phyloP scores from a whole-genome alignment of 2,329 filamentous ascomycete species.

The Colletotrichum orchidophilum region DNA sequence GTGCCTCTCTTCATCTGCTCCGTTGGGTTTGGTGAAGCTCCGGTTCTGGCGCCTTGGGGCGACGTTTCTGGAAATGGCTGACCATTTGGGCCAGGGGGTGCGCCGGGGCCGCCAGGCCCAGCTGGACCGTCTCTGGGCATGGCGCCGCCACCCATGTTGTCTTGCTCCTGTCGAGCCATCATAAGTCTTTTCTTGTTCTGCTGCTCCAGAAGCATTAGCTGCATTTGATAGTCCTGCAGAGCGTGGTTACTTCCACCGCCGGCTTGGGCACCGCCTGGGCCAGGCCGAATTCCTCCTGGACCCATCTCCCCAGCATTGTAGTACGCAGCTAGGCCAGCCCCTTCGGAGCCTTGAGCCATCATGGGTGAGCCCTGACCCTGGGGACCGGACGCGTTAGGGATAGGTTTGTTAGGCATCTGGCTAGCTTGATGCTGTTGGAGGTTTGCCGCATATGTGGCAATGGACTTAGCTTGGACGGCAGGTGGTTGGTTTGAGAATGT shows the following conservation, averaged over 20 bases:
- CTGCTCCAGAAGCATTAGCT: conserved; percentile 86
- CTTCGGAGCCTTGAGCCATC: conserved; percentile 78
- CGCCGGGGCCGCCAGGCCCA: conserved; percentile 63
- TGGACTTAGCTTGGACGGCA: conserved; percentile 79
- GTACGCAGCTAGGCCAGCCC: conserved; percentile 62
- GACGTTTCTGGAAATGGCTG: conserved; percentile 75
- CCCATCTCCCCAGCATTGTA: conserved; percentile 73
- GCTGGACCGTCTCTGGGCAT: conserved; percentile 62
- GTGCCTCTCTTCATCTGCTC: conserved; percentile 84
- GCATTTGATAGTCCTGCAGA: conserved; percentile 89
- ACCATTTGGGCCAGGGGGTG: conserved; percentile 64
- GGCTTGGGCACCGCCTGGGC: conserved; percentile 56
- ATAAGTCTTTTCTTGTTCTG: conserved; percentile 88
- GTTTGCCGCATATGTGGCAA: conserved; percentile 87
- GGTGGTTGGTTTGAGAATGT: conserved; percentile 64
- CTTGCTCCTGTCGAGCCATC: conserved; percentile 85
- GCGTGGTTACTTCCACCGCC: conserved; percentile 77
- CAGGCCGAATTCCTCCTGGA: conserved; percentile 67
- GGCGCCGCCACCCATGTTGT: conserved; percentile 57
- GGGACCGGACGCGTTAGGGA: conserved; percentile 75
- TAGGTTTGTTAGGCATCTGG: conserved; percentile 83
- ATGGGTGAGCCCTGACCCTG: conserved; percentile 84
- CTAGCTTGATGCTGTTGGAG: conserved; percentile 83
- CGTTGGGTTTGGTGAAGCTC: conserved; percentile 78
- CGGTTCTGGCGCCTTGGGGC: conserved; percentile 73